Evolutionary conservation across 306 rosid genomes (phyloP).

Genomic region (Quercus dentata): DNA sequence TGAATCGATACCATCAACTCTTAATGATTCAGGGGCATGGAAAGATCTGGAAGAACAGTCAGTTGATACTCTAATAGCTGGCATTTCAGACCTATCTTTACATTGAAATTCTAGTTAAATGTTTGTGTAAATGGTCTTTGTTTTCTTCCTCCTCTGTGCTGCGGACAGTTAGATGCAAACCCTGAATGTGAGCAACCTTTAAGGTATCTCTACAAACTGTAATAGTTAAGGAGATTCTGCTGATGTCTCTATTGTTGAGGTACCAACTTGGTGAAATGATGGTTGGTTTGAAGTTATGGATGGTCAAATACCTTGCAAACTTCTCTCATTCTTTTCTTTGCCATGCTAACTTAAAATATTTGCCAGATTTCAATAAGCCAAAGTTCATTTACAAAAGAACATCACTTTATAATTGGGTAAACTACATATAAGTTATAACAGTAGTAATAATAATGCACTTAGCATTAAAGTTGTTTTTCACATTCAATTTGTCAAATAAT

Average conservation of each 20-base stretch:
- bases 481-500: too few relatives aligned
- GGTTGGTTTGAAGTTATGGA: neutral
- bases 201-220: neutral
- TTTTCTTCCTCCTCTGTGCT: neutral
- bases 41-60: constrained; percentile 30
- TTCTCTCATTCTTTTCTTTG: neutral
- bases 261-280: neutral
- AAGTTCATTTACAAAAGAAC: too few relatives aligned
- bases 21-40: constrained; percentile 24
- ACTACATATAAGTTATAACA: too few relatives aligned
- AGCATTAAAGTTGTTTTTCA: too few relatives aligned
- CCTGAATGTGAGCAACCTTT: neutral
- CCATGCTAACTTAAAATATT: too few relatives aligned
- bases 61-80: constrained; percentile 35
- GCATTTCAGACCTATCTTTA: constrained; percentile 55
- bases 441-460: too few relatives aligned
- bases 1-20: constrained; percentile 22
- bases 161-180: neutral
- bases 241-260: neutral
- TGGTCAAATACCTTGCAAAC: neutral
- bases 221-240: neutral
- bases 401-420: too few relatives aligned
- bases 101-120: constrained; percentile 7
- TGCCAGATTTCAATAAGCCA: too few relatives aligned
- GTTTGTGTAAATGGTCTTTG: neutral